Percentiles rank a stretch among this genome's conserved stretches.
These are phyloP conservation scores for Starmerella etchellsii DNA, from an alignment of 805 yeast genomes.

Conservation along the genomic window DNA sequence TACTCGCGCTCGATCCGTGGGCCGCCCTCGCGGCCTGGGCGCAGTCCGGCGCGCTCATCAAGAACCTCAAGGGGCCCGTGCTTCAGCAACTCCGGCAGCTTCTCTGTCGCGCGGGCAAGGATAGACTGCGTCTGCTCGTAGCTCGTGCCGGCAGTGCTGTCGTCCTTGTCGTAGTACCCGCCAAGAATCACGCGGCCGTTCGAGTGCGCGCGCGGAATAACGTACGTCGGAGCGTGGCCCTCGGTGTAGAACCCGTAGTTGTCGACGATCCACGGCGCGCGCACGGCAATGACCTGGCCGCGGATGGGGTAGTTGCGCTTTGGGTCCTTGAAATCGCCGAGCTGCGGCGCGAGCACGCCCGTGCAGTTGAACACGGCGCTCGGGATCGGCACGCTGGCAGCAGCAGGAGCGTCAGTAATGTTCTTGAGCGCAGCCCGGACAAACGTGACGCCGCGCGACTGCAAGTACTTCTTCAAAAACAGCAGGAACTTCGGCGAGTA, in stretches of 20 bases:
- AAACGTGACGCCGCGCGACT: slow-evolving; percentile 38
- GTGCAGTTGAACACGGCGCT: slow-evolving; percentile 59
- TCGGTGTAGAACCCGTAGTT: slow-evolving; percentile 29
- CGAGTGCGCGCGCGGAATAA: slow-evolving; percentile 59
- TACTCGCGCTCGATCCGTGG: slow-evolving; percentile 50
- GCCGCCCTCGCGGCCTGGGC: slow-evolving; percentile 71
- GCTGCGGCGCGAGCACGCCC: slow-evolving; percentile 52
- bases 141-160: slow-evolving; percentile 50
- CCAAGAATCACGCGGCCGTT: slow-evolving; percentile 60
- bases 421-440: slow-evolving; percentile 36
- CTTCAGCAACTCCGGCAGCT: slow-evolving; percentile 32
- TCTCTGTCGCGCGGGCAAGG: slow-evolving; percentile 43
- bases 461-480: slow-evolving; percentile 36
- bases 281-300: slow-evolving; percentile 66
- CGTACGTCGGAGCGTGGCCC: slow-evolving; percentile 40
- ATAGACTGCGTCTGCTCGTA: slow-evolving; percentile 49
- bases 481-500: slow-evolving; percentile 52
- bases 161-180: slow-evolving; percentile 54
- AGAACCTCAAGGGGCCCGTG: slow-evolving; percentile 37
- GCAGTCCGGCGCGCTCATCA: slow-evolving; percentile 56
- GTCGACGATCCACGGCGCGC: slow-evolving; percentile 53
- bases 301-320: slow-evolving; percentile 52
- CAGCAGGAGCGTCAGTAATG: slow-evolving; percentile 39
- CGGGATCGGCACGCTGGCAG: slow-evolving; percentile 21
- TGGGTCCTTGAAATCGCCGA: slow-evolving; percentile 55